Evolutionary conservation across 441 rosid genomes (phyloP), one percentile per base, ranked within the genome.

Genomic region (Arabidopsis hybrid): DNA sequence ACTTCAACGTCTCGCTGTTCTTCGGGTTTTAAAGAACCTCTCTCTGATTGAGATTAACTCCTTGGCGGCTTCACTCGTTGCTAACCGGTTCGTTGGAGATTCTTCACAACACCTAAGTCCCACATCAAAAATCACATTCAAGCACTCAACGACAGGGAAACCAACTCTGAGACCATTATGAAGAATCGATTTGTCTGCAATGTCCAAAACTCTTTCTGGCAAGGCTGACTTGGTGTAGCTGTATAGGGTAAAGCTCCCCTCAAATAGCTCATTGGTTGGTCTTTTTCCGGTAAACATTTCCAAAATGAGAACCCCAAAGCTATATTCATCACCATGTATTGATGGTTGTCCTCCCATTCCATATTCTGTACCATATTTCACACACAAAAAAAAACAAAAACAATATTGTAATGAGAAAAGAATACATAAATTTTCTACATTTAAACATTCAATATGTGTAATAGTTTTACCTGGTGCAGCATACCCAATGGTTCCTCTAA

Each of bases 261-360:
- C 55, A 53, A 81, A 75, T 16, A 60, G 32, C 7, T 65, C 70
- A 55, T 78, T 70, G 4, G 76, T 78, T n/a, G 83, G 80, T 21
- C 65, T 8, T 60, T 71, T 75, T 4, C 72, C 74, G 3, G 78
- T 80, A 55, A 79, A 56, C 67, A 71, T 75, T 39, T 79, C 82
- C 38, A 79, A 35, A n/a, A 79, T 0, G 2, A 58, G 63, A 8
- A 79, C 49, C 3, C 82, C 82, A 52, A 57, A 79, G 39, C 82
- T 79, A 29, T 79, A 79, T 18, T 70, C 61, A 36, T 79, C 76
- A 10, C 82, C 77, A 1, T 17, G 8, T 60, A 65, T 43, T 29
- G 80, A 76, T 21, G 68, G 42, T 1, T 53, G 13, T 5, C 80
- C 73, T 8, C 80, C 78, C 57, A 68, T 35, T 21, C 72, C 83